phyloP scores from a whole-genome alignment of 2,329 filamentous ascomycete species.

The Zymoseptoria passerinii region DNA sequence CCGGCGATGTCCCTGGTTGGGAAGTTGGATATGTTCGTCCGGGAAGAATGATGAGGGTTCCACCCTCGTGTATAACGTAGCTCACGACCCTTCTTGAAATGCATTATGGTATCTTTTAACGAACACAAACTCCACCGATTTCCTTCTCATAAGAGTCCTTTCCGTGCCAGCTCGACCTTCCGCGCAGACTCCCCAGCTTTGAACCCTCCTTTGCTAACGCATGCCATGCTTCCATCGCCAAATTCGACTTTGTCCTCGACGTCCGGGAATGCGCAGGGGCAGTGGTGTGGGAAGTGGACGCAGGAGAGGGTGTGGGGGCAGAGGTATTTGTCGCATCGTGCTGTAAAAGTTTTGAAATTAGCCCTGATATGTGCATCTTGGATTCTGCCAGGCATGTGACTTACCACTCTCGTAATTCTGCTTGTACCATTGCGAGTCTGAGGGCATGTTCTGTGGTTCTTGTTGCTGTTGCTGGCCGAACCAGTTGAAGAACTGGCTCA shows the following conservation, averaged over 20 bases:
- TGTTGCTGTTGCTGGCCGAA: conserved; percentile 58
- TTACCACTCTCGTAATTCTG: conserved; percentile 59
- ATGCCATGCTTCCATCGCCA: conserved; percentile 64
- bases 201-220: conserved; percentile 67
- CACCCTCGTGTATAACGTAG: background rate
- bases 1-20: too few relatives aligned
- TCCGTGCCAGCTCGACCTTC: conserved; percentile 72
- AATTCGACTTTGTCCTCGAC: conserved; percentile 61
- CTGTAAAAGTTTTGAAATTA: conserved; percentile 34
- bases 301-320: conserved; percentile 91
- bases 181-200: conserved; percentile 60
- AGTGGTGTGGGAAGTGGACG: conserved; percentile 94
- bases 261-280: conserved; percentile 72
- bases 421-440: conserved; percentile 75
- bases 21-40: background rate
- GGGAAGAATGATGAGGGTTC: background rate
- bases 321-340: conserved; percentile 86
- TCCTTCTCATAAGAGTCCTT: conserved; percentile 57
- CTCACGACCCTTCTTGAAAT: background rate
- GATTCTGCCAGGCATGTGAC: background rate
- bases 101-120: background rate
- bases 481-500: conserved; percentile 96
- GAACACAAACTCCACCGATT: background rate
- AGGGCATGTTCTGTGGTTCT: conserved; percentile 69
- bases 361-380: background rate